Base-by-base conservation (phyloP, 2,329 filamentous ascomycete genomes). In the Cylindrodendrum hubeiense region DNA sequence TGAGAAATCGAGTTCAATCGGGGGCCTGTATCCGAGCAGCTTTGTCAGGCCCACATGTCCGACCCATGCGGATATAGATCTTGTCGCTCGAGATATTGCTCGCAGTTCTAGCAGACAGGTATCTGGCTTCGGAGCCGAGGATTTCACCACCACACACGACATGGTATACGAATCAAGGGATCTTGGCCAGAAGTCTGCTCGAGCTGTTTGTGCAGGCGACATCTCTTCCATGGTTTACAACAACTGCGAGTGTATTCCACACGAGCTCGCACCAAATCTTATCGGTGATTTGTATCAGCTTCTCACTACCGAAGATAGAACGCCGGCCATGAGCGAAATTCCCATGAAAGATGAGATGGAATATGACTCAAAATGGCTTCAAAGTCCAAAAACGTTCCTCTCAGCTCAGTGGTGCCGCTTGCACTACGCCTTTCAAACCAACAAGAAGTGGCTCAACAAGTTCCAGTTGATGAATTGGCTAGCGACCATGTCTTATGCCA, bases 111-210 rank as follows among this genome's bases (percentile, higher is more conserved):
- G 50, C 0, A 51, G 47, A 2, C 60, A 60, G 0, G 47, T 70
- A 2, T 67, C 67, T 0, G 65, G 63, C 0, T 75, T 60, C 24
- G 73, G 71, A 0, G 70, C 70, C 0, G 73, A 74, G 46, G 50
- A 44, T 2, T 64, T 66, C 12, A 66, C 59, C 0, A 34, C 37
- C 0, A 9, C 55, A 0, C 3, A 63, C 21, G 72, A 75, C 46
- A 15, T n/a, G 0, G 28, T 4, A 10, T 74, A 73, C 9, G 6
- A 1, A 2, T 17, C 60, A 0, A 68, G 72, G 33, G 66, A 69
- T 3, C 13, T 5, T 34, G 47, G 21, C 6, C 43, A 33, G 4
- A 1, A 15, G 1, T 21, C 44, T 2, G 37, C 10, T 6, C 54
- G 60, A 4, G 33, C 67, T 12, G 13, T 10, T 1, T 57, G 67